A percentile compares a stretch with the other conserved stretches of the same genome.
These are phyloP conservation scores for Botryotinia globosa DNA, from an alignment of 2,329 filamentous ascomycete genomes.

Conservation along the genomic window DNA sequence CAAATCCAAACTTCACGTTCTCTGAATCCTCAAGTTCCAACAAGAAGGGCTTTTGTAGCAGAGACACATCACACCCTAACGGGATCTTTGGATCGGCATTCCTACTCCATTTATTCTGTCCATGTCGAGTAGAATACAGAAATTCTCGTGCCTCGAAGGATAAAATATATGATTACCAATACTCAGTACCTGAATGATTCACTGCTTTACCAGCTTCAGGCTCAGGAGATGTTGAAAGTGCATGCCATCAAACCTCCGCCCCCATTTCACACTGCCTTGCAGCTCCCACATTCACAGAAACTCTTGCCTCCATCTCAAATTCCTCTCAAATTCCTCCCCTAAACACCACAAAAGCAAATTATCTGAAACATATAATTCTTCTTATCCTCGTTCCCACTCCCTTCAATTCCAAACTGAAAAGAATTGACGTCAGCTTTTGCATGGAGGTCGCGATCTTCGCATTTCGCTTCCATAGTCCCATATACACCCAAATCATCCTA, in stretches of 20 bases:
- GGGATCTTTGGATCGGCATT: too few species aligned
- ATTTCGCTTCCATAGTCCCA: neutral
- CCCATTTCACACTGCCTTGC: too few species aligned
- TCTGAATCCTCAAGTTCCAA: neutral
- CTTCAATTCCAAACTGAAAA: neutral
- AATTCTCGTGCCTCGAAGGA: too few species aligned
- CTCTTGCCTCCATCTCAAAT: neutral
- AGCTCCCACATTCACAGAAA: neutral
- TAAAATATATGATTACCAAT: too few species aligned
- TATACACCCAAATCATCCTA: accelerated
- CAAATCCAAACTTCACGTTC: neutral
- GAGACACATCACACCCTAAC: neutral
- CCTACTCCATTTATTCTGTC: accelerated
- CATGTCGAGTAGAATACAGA: too few species aligned
- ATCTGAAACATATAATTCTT: neutral
- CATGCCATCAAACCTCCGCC: too few species aligned
- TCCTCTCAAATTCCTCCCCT: too few species aligned
- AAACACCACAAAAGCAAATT: accelerated
- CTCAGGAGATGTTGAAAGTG: too few species aligned
- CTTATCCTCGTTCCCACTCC: neutral
- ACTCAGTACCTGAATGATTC: too few species aligned
- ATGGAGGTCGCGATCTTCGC: neutral
- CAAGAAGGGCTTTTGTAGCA: neutral
- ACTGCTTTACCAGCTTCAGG: too few species aligned
- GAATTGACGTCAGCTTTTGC: too few species aligned